These are phyloP conservation scores for Phragmites australis DNA, from an alignment of 176 grass and related monocot genomes.

Conservation along the genomic window DNA sequence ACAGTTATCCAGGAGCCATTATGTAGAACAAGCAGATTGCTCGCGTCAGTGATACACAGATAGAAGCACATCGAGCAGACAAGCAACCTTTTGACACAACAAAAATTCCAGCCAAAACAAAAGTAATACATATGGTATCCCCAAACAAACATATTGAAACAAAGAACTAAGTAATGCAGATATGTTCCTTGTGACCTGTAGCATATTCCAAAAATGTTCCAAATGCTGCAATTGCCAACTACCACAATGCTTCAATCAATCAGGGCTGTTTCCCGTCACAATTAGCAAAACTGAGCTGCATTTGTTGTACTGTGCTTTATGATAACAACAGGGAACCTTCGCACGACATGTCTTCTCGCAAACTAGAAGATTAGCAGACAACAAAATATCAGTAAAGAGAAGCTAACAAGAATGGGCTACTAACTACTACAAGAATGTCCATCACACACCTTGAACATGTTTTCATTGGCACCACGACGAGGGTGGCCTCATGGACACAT, in stretches of 20 bases:
- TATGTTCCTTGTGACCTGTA: conserved; percentile 40
- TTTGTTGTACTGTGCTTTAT: conserved; percentile 23
- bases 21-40: conserved; percentile 26
- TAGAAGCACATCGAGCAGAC: conserved; percentile 1
- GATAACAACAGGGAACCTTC: conserved; percentile 20
- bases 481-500: conserved; percentile 79
- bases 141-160: conserved; percentile 28
- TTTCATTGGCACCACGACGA: conserved; percentile 65
- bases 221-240: conserved; percentile 32
- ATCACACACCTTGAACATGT: conserved; percentile 50
- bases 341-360: conserved; percentile 29
- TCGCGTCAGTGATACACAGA: not conserved
- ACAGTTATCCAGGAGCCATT: conserved; percentile 44
- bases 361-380: conserved; percentile 49
- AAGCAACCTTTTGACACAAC: conserved; percentile 27
- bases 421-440: conserved; percentile 23
- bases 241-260: conserved; percentile 45
- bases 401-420: conserved; percentile 24
- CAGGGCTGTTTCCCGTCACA: conserved; percentile 29
- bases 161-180: conserved; percentile 22
- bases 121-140: conserved; percentile 27
- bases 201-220: conserved; percentile 35
- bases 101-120: conserved; percentile 9
- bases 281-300: conserved; percentile 55
- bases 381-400: conserved; percentile 39